Conservation (phyloP, 2,329 filamentous ascomycete genomes). For the Aspergillus proliferans region DNA sequence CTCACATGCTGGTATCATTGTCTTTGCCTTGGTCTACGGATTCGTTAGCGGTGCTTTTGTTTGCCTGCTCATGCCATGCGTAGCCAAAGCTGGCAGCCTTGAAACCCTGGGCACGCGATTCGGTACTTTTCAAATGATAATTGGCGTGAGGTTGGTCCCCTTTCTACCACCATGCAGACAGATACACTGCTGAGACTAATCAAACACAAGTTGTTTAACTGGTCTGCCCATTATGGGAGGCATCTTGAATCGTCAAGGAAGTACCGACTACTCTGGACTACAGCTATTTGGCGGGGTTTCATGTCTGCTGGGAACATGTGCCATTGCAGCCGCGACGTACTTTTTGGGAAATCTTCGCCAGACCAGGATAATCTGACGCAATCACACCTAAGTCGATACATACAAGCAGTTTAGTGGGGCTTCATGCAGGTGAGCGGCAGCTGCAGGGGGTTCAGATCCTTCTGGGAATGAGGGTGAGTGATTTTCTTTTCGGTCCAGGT, state of each 20-base stretch:
- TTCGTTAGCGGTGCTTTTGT: conserved; percentile 26
- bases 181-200: not conserved
- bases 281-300: conserved; percentile 17
- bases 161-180: not conserved
- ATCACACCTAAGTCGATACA: too few relatives aligned
- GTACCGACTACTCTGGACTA: conserved; percentile 17
- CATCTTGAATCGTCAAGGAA: conserved; percentile 16
- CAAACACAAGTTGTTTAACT: conserved; percentile 14
- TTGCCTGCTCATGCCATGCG: conserved; percentile 24
- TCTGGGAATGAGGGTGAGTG: too few relatives aligned
- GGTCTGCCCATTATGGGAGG: conserved; percentile 24
- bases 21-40: conserved; percentile 22
- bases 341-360: too few relatives aligned
- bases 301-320: conserved; percentile 5
- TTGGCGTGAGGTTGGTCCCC: conserved; percentile 14
- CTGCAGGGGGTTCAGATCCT: too few relatives aligned
- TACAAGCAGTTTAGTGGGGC: too few relatives aligned
- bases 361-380: too few relatives aligned
- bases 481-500: too few relatives aligned
- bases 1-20: conserved; percentile 21
- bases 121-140: conserved; percentile 23
- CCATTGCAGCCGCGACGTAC: too few relatives aligned
- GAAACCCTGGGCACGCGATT: conserved; percentile 30
- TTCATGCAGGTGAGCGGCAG: too few relatives aligned
- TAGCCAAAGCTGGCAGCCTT: conserved; percentile 21